Evolutionary conservation across 2,329 filamentous ascomycete genomes (phyloP).

Genomic region (Sporothrix variecibatus): DNA sequence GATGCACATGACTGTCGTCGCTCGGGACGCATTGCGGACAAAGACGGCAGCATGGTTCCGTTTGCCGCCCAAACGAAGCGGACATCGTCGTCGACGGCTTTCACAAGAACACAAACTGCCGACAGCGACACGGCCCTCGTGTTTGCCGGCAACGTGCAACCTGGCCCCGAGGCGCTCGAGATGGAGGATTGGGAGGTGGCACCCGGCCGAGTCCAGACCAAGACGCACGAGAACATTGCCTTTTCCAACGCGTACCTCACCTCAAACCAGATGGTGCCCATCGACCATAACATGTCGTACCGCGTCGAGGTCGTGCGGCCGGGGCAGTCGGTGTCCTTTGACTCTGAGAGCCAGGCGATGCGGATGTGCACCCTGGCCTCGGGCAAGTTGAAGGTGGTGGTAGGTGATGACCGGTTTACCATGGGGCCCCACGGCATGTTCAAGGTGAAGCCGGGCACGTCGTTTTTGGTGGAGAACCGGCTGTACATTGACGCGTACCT

Average conservation of each 20-base stretch:
- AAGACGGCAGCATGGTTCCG: background rate
- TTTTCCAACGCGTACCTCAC: conserved; percentile 41
- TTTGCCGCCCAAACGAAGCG: background rate
- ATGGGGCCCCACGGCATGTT: conserved; percentile 51
- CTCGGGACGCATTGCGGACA: conserved; percentile 27
- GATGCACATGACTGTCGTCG: conserved; percentile 20
- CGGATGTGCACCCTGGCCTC: conserved; percentile 37
- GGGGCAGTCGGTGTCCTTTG: conserved; percentile 32
- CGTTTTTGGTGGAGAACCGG: conserved; percentile 46
- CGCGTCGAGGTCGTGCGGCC: conserved; percentile 36
- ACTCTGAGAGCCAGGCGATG: conserved; percentile 29
- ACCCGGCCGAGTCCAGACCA: conserved; percentile 37
- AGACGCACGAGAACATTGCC: conserved; percentile 32
- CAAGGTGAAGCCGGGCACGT: conserved; percentile 43
- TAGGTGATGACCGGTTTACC: conserved; percentile 41
- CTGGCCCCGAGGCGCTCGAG: conserved; percentile 34
- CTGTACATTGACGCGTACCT: conserved; percentile 49
- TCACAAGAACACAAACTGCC: no score
- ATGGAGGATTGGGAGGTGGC: conserved; percentile 44
- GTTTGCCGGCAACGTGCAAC: conserved; percentile 27
- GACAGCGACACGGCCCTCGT: conserved; percentile 29
- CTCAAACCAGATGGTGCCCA: conserved; percentile 31
- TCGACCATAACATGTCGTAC: conserved; percentile 36
- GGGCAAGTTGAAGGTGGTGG: conserved; percentile 37
- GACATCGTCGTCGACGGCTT: background rate